Evolutionary conservation across 2,329 filamentous ascomycete genomes (phyloP), one percentile per base, ranked within the genome.

Genomic region (Trichoderma semiorbis): DNA sequence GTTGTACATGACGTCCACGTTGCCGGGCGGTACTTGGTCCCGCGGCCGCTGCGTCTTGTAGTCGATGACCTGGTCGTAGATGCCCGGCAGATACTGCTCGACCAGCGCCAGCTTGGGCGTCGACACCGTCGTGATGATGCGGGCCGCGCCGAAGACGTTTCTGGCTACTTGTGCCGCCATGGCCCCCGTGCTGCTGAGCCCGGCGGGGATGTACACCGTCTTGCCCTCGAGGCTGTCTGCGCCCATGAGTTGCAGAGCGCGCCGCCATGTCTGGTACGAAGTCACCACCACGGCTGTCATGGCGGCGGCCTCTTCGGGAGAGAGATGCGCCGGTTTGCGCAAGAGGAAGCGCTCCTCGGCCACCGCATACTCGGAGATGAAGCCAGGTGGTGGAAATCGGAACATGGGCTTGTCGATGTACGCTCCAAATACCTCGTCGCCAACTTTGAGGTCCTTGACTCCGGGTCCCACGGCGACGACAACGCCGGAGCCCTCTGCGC

Each of bases 91-190:
- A 39, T 79, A 74, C 70, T 82, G 74, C 55, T 83, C 81, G 0
- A 87, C 84, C 26, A 84, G 79, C 0, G 78, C 73, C 36, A 89
- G 71, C 77, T 89, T 89, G 11, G 81, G 72, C 26, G 86, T 87
- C 5, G 86, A 88, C 0, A 86, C 85, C 0, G 86, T 87, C 0
- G 85, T 81, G 60, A 89, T 84, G 69, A 89, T 79, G 61, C 79
- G 82, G 0, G 76, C 76, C 1, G 83, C 87, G 0, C 83, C 81
- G 62, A 85, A 88, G 3, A 84, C 80, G 34, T 85, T 84, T 74
- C 85, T 86, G 3, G 86, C 84, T 2, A 88, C 76, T 77, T 89
- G 86, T 30, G 84, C 81, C 0, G 79, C 84, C 30, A 84, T 77
- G 3, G 81, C 79, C 0, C 87, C 86, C 0, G 83, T 84, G 1